Evolutionary conservation across 176 grass and related monocot species (phyloP), one percentile per base, ranked within the genome.

Genomic region (barley (Hordeum vulgare)): DNA sequence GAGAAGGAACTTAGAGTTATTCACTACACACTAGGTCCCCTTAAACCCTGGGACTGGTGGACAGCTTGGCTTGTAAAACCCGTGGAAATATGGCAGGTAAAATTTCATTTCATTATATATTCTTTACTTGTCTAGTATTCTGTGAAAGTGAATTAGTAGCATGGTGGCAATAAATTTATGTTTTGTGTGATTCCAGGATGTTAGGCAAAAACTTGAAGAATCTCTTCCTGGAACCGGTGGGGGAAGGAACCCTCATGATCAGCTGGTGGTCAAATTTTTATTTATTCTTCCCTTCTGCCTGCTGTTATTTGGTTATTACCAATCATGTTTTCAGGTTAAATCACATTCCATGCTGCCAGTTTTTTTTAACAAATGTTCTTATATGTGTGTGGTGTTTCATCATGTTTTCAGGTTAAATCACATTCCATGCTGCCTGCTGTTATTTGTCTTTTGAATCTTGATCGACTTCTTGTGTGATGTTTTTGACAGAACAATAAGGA

Each of bases 21-120:
- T 65, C 96, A 95, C 64, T 95, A 98, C 82, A 95, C 96, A 5
- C 80, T 98, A 67, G 96, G 96, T 4, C 96, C 96, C 11, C 81
- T 98, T 54, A 98, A 98, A 87, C 96, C 96, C 61, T 98, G 96
- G 96, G 93, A 98, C 82, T 98, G 96, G 96, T 98, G 85, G 80
- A 93, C 96, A 61, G 93, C 90, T 80, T 98, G 96, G 96, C 88
- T 98, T 67, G 81, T 98, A 80, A 98, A 98, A 88, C 93, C 96
- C 81, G 93, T 98, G 11, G 90, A 91, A 87, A 88, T 91, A 57
- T 98, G 96, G 96, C 96, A 98, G 96, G 96, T 95, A 70, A 85
- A 77, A 71, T 49, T 31, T 9, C 35, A 25, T 70, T 59, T 81
- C 18, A 24, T 47, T 54, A 57, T 72, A 11, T 31, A 36, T 70